Conservation (phyloP, 2,329 filamentous ascomycete genomes). For the Paecilomyces sp. region DNA sequence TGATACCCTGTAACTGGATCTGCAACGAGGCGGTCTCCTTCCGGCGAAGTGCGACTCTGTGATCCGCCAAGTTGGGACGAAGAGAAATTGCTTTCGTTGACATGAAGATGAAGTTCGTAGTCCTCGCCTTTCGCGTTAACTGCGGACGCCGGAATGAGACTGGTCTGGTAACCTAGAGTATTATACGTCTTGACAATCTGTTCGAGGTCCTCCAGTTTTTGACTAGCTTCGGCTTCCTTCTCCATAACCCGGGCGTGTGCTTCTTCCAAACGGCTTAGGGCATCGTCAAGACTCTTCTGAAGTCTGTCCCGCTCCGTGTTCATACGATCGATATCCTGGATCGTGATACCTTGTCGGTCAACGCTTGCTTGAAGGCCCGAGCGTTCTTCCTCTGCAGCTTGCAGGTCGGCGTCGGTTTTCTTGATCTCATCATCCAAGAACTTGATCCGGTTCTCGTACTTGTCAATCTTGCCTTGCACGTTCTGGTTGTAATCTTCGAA, state of each 20-base stretch:
- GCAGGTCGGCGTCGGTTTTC: slow-evolving; percentile 66
- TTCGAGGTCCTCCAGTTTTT: slow-evolving; percentile 87
- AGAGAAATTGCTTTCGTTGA: slow-evolving; percentile 74
- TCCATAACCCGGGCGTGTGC: slow-evolving; percentile 75
- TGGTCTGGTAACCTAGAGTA: slow-evolving; percentile 86
- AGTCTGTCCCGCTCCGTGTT: slow-evolving; percentile 88
- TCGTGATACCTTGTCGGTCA: slow-evolving; percentile 88
- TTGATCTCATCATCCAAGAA: slow-evolving; percentile 82
- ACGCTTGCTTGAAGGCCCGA: slow-evolving; percentile 73
- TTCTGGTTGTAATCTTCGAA: slow-evolving; percentile 91
- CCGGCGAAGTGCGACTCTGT: slow-evolving; percentile 39
- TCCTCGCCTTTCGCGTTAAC: slow-evolving; percentile 77
- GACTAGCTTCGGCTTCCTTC: slow-evolving; percentile 79
- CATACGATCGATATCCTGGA: slow-evolving; percentile 99
- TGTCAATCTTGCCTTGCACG: slow-evolving; percentile 77
- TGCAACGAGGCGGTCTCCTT: slow-evolving; percentile 71
- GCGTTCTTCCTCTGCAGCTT: slow-evolving; percentile 76
- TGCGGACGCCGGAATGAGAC: slow-evolving; percentile 76
- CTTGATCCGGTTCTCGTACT: slow-evolving; percentile 73
- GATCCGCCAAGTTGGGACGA: slow-evolving; percentile 50
- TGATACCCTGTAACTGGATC: slow-evolving; percentile 83
- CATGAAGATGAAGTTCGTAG: slow-evolving; percentile 77
- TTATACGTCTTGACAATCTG: slow-evolving; percentile 86
- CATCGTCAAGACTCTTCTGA: slow-evolving; percentile 78
- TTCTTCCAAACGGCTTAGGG: slow-evolving; percentile 71